phyloP scores from a whole-genome alignment of 805 yeast species.

The Ogataea ramenticola region DNA sequence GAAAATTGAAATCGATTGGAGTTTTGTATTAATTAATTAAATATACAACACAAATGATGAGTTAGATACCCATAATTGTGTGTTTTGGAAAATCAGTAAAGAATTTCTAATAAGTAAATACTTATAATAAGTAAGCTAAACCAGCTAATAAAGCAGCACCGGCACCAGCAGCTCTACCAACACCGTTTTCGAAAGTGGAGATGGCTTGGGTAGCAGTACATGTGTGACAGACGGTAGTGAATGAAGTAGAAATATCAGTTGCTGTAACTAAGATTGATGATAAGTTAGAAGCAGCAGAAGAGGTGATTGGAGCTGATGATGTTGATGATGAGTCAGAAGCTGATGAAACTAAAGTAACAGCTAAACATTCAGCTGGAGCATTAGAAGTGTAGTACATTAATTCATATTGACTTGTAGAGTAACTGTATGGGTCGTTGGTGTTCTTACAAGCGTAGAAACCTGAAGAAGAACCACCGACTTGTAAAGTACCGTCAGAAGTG shows the following conservation, averaged over 20 bases:
- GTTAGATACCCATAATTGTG: too few species aligned
- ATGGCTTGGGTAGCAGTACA: background rate
- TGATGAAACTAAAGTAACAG: slow-evolving; percentile 1
- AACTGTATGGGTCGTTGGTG: slow-evolving; percentile 34
- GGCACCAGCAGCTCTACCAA: background rate
- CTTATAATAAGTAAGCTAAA: slow-evolving; percentile 2
- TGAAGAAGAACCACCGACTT: slow-evolving; percentile 20
- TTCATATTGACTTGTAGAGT: slow-evolving; percentile 22
- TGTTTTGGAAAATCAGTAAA: too few species aligned
- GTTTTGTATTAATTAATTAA: too few species aligned
- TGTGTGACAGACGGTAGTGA: background rate
- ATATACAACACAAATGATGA: too few species aligned
- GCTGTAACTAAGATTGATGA: background rate
- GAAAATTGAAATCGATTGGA: too few species aligned
- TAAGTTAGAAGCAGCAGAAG: background rate
- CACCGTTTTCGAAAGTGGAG: slow-evolving; percentile 1
- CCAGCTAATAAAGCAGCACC: slow-evolving; percentile 3
- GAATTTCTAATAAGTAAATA: background rate
- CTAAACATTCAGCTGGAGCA: slow-evolving; percentile 8
- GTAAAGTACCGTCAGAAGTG: slow-evolving; percentile 16
- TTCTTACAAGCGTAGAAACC: slow-evolving; percentile 33
- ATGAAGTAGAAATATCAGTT: background rate
- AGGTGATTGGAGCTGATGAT: background rate
- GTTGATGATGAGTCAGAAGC: slow-evolving; percentile 3
- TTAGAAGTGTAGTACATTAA: slow-evolving; percentile 21